These are phyloP conservation scores for Claviceps sp. DNA, from an alignment of 2,329 filamentous ascomycete species.

Conservation along the genomic window DNA sequence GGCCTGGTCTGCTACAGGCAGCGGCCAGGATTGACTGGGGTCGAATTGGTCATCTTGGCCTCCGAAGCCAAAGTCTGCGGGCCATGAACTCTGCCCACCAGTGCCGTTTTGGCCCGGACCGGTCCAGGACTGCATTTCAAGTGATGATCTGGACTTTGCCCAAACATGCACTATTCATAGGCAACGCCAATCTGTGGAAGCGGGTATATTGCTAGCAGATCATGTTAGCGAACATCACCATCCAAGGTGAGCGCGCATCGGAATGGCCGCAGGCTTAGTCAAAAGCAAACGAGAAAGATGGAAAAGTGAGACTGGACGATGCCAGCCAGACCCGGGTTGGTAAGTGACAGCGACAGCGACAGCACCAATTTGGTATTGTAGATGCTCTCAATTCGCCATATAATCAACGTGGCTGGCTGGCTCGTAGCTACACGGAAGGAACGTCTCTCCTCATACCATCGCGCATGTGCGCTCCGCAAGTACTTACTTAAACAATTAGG, in stretches of 20 bases:
- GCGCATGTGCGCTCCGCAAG: conserved; percentile 1
- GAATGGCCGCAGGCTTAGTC: conserved; percentile 3
- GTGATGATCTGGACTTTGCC: conserved; percentile 10
- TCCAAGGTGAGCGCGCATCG: conserved; percentile 3
- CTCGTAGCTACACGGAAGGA: not conserved
- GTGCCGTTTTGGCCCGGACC: conserved; percentile 23
- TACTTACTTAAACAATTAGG: conserved; percentile 5
- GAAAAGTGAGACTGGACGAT: conserved; percentile 7
- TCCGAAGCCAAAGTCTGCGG: conserved; percentile 19
- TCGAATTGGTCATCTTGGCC: conserved; percentile 25
- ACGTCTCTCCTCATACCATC: conserved; percentile 1
- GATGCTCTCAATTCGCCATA: not conserved
- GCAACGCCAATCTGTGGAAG: conserved; percentile 2
- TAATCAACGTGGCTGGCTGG: conserved; percentile 1
- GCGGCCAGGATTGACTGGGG: conserved; percentile 24
- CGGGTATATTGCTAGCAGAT: conserved; percentile 16
- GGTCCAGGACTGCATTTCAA: conserved; percentile 29
- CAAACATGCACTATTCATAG: conserved; percentile 12
- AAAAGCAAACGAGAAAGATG: conserved; percentile 6
- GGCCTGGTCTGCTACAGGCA: conserved; percentile 21
- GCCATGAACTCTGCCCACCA: conserved; percentile 23
- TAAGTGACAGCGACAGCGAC: not conserved
- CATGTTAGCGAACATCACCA: conserved; percentile 17
- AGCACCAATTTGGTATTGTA: not conserved
- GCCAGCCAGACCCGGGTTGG: not conserved